Evolutionary conservation across 805 yeast genomes (phyloP).

Genomic region (Barnettozyma californica): DNA sequence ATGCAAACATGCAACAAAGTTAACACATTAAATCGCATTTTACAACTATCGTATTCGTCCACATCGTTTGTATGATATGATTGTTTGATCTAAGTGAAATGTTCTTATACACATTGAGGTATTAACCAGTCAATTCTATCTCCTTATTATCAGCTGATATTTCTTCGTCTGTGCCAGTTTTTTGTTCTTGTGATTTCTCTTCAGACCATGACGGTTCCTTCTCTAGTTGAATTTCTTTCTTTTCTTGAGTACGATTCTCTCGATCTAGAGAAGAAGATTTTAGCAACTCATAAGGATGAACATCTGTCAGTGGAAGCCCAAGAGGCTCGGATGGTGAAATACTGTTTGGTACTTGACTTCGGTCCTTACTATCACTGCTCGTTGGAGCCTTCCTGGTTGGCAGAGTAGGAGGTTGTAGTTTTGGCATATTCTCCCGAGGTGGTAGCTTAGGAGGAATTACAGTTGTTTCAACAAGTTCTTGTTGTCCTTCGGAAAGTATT

Average conservation of each 20-base stretch:
- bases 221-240: background rate
- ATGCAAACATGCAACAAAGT: no score
- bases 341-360: background rate
- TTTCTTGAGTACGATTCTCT: background rate
- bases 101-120: no score
- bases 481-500: background rate
- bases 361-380: background rate
- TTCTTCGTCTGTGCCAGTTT: background rate
- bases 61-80: no score
- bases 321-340: slow-evolving; percentile 5
- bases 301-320: slow-evolving; percentile 12
- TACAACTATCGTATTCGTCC: no score
- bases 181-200: background rate
- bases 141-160: background rate
- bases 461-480: background rate
- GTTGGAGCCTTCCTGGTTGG: slow-evolving; percentile 7
- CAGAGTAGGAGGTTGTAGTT: background rate
- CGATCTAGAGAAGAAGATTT: background rate
- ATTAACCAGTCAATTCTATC: background rate
- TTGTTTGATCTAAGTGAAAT: no score
- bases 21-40: background rate
- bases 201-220: background rate
- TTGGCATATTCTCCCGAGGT: background rate
- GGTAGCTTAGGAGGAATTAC: slow-evolving; percentile 2
- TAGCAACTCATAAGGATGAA: background rate